Conservation (phyloP, 345 rosid genomes). For the Euphorbia lathyris region DNA sequence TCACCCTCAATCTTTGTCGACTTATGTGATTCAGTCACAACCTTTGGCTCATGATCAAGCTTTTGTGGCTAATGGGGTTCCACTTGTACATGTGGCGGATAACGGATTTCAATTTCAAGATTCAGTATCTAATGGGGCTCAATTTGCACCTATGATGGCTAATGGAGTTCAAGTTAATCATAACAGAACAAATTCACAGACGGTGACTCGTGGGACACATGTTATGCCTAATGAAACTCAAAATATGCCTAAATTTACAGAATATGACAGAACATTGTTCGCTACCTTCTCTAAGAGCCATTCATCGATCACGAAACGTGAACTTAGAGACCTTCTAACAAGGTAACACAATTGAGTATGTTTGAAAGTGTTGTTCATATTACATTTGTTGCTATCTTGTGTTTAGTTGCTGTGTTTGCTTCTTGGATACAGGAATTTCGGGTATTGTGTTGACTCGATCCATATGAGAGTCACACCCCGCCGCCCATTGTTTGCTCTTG, state of each 20-base stretch:
- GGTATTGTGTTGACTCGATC: not conserved
- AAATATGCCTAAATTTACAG: not conserved
- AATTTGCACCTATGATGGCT: not conserved
- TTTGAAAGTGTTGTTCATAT: not conserved
- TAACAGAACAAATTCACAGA: not conserved
- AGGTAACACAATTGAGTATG: constrained; percentile 2
- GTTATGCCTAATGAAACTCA: not conserved
- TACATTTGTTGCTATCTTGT: not conserved
- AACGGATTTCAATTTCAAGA: not conserved
- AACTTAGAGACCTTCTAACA: constrained; percentile 21
- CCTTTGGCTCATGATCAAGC: not conserved
- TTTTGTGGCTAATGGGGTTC: not conserved
- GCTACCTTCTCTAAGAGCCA: constrained; percentile 32
- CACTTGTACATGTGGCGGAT: not conserved
- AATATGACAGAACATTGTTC: constrained; percentile 21
- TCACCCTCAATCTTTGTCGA: too few species aligned
- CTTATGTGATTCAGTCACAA: not conserved
- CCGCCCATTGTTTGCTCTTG: not conserved
- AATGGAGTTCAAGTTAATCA: not conserved
- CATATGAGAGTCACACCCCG: too few species aligned
- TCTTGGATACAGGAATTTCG: not conserved
- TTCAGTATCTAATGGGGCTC: not conserved
- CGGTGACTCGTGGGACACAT: not conserved
- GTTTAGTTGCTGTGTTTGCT: not conserved
- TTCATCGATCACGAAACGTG: constrained; percentile 15